phyloP scores from a whole-genome alignment of 1,284 basidiomycete genomes.

The Ceratobasidium sp. region DNA sequence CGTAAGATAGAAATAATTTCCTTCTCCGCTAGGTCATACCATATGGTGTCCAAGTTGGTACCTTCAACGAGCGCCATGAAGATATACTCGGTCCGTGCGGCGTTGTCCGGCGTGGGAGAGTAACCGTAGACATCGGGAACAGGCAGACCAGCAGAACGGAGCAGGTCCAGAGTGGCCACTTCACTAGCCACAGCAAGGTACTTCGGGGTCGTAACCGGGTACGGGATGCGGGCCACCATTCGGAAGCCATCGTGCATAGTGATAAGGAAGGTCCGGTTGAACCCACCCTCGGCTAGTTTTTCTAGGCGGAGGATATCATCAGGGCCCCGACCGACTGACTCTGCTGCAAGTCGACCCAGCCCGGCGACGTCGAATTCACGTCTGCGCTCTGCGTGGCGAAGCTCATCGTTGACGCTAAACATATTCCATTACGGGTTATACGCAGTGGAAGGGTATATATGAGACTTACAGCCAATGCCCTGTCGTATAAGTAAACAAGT shows the following conservation, averaged over 20 bases:
- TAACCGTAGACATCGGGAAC: constrained; percentile 66
- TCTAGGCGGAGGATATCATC: constrained; percentile 57
- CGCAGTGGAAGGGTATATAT: no score
- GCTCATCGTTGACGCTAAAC: no score
- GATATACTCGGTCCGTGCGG: constrained; percentile 65
- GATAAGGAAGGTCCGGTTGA: constrained; percentile 64
- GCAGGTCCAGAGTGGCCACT: constrained; percentile 66
- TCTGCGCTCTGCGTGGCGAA: constrained; percentile 64
- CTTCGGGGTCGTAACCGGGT: constrained; percentile 62
- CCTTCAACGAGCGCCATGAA: constrained; percentile 67
- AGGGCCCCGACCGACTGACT: constrained; percentile 60
- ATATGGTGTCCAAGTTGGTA: constrained; percentile 63
- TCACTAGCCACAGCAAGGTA: constrained; percentile 65
- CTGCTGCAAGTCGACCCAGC: constrained; percentile 63
- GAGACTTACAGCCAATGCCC: no score
- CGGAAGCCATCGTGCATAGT: constrained; percentile 62
- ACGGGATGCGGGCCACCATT: constrained; percentile 66
- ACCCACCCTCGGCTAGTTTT: constrained; percentile 64
- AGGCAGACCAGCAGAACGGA: constrained; percentile 64
- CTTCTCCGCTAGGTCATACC: constrained; percentile 59
- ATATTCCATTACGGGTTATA: no score
- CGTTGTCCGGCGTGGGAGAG: constrained; percentile 65
- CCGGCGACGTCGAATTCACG: constrained; percentile 60
- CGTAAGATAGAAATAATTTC: constrained; percentile 62
- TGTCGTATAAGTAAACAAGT: no score